phyloP scores from a whole-genome alignment of 495 filamentous ascomycete species.

The Tuber microsphaerosporum region DNA sequence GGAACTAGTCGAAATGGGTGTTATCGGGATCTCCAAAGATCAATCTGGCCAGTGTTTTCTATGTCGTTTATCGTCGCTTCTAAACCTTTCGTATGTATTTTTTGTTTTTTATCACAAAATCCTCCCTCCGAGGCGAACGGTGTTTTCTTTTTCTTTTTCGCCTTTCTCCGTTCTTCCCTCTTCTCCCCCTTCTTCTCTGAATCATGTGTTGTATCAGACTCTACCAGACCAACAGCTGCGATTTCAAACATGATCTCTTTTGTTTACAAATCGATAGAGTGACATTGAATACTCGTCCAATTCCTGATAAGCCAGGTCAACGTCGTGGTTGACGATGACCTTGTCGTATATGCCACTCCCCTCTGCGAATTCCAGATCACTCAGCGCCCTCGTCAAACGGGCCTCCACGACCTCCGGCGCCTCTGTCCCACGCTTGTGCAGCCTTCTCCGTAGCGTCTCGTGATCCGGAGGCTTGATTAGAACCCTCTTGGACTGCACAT shows the following conservation, averaged over 20 bases:
- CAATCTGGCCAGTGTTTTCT: not conserved
- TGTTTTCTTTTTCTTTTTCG: not conserved
- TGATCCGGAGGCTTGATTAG: slow-evolving; percentile 73
- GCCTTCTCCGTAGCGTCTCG: slow-evolving; percentile 64
- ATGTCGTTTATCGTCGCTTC: not conserved
- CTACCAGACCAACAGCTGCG: not conserved
- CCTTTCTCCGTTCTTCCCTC: not conserved
- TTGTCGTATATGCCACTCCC: slow-evolving; percentile 64
- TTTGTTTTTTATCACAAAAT: not conserved
- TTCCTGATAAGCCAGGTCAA: slow-evolving; percentile 72
- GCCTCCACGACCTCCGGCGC: slow-evolving; percentile 65
- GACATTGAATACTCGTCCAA: slow-evolving; percentile 52
- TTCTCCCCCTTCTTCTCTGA: not conserved
- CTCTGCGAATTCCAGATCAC: slow-evolving; percentile 70
- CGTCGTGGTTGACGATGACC: slow-evolving; percentile 77
- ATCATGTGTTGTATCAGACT: not conserved
- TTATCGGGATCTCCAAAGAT: not conserved
- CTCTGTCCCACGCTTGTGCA: slow-evolving; percentile 73
- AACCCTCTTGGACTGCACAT: slow-evolving; percentile 68
- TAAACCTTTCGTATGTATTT: not conserved
- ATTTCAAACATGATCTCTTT: not conserved
- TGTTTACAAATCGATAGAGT: not conserved
- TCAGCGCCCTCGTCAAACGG: slow-evolving; percentile 65
- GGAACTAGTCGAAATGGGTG: not conserved
- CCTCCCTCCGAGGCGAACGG: not conserved